Conservation (phyloP, 495 filamentous ascomycete species). For the Aspergillus baeticus region DNA sequence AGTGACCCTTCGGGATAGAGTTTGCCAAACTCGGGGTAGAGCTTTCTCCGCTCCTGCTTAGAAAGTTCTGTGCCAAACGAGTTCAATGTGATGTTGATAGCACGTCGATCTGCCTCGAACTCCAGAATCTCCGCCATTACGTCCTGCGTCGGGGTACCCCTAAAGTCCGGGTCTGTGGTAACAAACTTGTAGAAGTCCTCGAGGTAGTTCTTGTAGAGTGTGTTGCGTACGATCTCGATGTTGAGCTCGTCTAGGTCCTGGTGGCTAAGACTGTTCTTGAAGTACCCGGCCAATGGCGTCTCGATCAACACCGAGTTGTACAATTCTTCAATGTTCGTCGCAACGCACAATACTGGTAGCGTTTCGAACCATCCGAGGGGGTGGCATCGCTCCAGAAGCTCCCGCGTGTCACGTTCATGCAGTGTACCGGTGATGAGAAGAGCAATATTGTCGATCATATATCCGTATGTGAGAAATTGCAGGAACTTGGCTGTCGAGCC, state of each 20-base stretch:
- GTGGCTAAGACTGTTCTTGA: constrained; percentile 91
- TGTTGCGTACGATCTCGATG: constrained; percentile 98
- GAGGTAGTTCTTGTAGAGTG: constrained; percentile 98
- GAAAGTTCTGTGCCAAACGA: constrained; percentile 97
- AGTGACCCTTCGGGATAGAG: constrained; percentile 92
- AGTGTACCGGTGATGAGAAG: constrained; percentile 97
- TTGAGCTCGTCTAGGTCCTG: constrained; percentile 98
- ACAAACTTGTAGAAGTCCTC: constrained; percentile 96
- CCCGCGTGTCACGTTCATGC: constrained; percentile 94
- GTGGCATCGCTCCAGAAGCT: constrained; percentile 93
- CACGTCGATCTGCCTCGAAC: constrained; percentile 93
- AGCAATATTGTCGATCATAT: constrained; percentile 99
- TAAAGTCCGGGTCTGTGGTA: constrained; percentile 78
- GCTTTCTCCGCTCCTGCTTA: constrained; percentile 90
- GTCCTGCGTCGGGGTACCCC: constrained; percentile 84
- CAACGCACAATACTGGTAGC: constrained; percentile 95
- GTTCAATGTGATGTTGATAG: constrained; percentile 99
- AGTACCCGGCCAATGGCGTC: constrained; percentile 92
- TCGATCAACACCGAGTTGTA: constrained; percentile 98
- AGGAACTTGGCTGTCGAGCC: constrained; percentile 91
- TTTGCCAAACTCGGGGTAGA: constrained; percentile 88
- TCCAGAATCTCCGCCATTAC: constrained; percentile 93
- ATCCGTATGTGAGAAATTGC: constrained; percentile 96
- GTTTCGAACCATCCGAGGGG: constrained; percentile 99
- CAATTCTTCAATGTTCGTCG: constrained; percentile 96